These are phyloP conservation scores for Pyrrhoderma lamaoense DNA, from an alignment of 1,284 basidiomycete genomes.

Conservation along the genomic window DNA sequence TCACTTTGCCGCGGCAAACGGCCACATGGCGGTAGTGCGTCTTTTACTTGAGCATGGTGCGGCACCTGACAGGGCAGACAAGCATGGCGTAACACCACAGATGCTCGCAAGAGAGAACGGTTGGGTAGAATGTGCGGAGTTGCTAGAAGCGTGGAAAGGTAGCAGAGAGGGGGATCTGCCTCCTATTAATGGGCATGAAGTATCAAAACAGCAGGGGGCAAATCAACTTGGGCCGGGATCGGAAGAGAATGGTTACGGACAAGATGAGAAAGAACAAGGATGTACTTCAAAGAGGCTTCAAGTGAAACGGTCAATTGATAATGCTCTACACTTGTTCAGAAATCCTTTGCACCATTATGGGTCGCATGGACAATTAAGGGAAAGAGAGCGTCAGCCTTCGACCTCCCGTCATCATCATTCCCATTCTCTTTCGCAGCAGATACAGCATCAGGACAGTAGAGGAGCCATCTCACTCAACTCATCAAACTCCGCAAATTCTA, in stretches of 20 bases:
- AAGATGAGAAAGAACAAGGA: background rate
- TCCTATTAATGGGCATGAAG: conserved; percentile 4
- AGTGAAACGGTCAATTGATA: conserved; percentile 18
- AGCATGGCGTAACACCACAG: conserved; percentile 38
- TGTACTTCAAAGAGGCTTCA: conserved; percentile 10
- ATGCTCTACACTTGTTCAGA: conserved; percentile 16
- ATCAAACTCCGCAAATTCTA: background rate
- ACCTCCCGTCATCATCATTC: background rate
- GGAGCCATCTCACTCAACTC: background rate
- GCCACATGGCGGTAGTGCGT: conserved; percentile 37
- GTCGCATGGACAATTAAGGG: conserved; percentile 13
- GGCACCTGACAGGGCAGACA: conserved; percentile 37
- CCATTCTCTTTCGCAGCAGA: conserved; percentile 3
- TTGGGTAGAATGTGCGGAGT: conserved; percentile 18
- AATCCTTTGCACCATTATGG: conserved; percentile 9
- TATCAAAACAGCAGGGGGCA: background rate
- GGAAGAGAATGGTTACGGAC: background rate
- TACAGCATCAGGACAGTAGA: background rate
- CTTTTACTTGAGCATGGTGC: conserved; percentile 43
- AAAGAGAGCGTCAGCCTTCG: conserved; percentile 10
- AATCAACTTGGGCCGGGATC: background rate
- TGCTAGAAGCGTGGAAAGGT: conserved; percentile 13
- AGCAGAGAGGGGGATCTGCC: conserved; percentile 12
- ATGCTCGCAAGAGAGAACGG: conserved; percentile 17
- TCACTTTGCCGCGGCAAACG: conserved; percentile 50